These are phyloP conservation scores for Vaccinium vitisidaea DNA, from an alignment of 148 eudicot species.

Conservation along the genomic window DNA sequence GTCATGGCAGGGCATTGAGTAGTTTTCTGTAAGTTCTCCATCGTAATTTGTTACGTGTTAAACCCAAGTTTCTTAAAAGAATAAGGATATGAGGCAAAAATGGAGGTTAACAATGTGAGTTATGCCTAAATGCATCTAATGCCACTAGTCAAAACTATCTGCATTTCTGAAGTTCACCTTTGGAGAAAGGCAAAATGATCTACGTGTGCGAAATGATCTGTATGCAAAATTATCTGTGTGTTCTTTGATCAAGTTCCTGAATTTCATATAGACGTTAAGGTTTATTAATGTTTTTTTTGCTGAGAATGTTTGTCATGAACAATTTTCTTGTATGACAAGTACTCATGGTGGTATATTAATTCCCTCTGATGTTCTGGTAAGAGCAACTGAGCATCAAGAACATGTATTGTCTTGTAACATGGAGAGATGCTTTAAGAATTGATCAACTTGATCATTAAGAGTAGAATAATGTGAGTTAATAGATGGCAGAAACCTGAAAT, in stretches of 20 bases:
- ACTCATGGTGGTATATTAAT: not conserved
- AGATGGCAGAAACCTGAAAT: not conserved
- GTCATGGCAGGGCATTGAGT: not conserved
- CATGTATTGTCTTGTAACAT: not conserved
- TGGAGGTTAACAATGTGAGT: not conserved
- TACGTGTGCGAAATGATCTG: too few species aligned
- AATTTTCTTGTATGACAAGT: not conserved
- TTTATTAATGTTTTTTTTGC: not conserved
- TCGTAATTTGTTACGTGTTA: not conserved
- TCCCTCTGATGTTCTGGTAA: not conserved
- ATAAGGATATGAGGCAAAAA: not conserved
- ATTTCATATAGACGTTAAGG: not conserved
- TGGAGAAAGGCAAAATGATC: not conserved
- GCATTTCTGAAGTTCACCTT: not conserved
- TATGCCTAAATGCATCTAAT: not conserved
- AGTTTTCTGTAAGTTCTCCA: not conserved
- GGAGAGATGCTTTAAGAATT: not conserved
- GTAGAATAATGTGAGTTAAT: not conserved
- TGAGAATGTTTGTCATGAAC: not conserved
- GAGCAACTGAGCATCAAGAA: not conserved
- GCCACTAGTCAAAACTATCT: conserved; percentile 5
- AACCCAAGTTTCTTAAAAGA: not conserved
- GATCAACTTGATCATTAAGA: not conserved
- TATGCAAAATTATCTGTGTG: not conserved
- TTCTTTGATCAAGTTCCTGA: not conserved